Conservation (phyloP, 345 rosid species). For the Salix caprea region DNA sequence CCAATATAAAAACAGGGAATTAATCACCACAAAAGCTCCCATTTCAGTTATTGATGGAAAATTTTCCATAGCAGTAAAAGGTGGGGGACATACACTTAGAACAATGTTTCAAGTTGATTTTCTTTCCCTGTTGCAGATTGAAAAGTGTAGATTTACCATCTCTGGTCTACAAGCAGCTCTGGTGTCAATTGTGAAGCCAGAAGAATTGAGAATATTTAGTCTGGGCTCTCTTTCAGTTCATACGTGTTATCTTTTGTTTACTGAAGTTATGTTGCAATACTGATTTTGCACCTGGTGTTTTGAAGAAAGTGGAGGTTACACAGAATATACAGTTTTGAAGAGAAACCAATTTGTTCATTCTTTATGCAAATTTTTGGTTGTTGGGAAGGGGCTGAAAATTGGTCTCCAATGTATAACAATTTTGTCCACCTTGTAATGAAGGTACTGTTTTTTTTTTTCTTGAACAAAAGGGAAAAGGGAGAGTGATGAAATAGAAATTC, state of each 20-base stretch:
- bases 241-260: not conserved
- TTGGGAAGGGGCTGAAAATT: constrained; percentile 1
- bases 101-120: not conserved
- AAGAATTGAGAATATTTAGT: not conserved
- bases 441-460: not conserved
- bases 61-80: not conserved
- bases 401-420: constrained; percentile 13
- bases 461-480: not conserved
- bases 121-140: not conserved
- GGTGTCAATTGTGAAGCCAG: not conserved
- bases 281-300: constrained; percentile 8
- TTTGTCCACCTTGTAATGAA: constrained; percentile 1
- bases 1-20: not conserved
- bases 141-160: not conserved
- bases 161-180: not conserved
- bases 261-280: not conserved
- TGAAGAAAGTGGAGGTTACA: constrained; percentile 3
- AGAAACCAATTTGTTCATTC: constrained; percentile 21
- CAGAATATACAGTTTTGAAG: not conserved
- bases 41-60: not conserved
- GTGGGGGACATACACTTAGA: not conserved
- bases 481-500: not conserved
- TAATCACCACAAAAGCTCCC: not conserved
- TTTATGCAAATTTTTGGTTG: constrained; percentile 9
- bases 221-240: not conserved